These are phyloP conservation scores for Trypanosoma melophagium DNA, from an alignment of 208 protist genomes.

Conservation along the genomic window DNA sequence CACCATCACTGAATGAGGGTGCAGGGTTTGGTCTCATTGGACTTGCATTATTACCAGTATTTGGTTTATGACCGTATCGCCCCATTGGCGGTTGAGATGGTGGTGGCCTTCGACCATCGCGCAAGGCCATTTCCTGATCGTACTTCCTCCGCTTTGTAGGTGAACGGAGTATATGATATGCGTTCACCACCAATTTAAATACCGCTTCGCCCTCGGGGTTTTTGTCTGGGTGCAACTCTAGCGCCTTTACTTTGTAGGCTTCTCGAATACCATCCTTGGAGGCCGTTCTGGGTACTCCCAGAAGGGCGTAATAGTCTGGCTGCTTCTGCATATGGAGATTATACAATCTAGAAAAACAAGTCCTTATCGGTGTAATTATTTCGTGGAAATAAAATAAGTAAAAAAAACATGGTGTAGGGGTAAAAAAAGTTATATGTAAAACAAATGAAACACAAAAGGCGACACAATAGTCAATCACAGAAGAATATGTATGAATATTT, in stretches of 20 bases:
- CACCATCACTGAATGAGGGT: constrained; percentile 9
- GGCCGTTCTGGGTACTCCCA: constrained; percentile 70
- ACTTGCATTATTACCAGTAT: constrained; percentile 3
- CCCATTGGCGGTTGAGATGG: background rate
- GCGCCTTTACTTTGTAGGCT: constrained; percentile 82
- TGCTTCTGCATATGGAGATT: constrained; percentile 14
- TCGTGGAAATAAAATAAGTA: background rate
- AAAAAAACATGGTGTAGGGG: background rate
- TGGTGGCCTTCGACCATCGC: constrained; percentile 31
- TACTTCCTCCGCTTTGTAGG: constrained; percentile 73
- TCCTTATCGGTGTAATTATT: too few relatives aligned
- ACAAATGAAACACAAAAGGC: background rate
- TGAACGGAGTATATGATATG: constrained; percentile 77
- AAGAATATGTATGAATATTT: too few relatives aligned
- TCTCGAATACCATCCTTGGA: constrained; percentile 77
- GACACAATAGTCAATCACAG: background rate
- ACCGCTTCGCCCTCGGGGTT: constrained; percentile 84
- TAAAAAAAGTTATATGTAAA: constrained; percentile 9
- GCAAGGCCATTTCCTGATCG: constrained; percentile 57
- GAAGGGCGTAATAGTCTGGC: constrained; percentile 71
- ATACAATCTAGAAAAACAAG: constrained; percentile 36
- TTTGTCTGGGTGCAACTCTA: constrained; percentile 88
- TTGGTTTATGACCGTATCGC: constrained; percentile 1
- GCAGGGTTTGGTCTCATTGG: constrained; percentile 9
- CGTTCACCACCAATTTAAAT: constrained; percentile 81